Conservation (phyloP, 1,284 basidiomycete genomes). For the Farysia itapuensis region DNA sequence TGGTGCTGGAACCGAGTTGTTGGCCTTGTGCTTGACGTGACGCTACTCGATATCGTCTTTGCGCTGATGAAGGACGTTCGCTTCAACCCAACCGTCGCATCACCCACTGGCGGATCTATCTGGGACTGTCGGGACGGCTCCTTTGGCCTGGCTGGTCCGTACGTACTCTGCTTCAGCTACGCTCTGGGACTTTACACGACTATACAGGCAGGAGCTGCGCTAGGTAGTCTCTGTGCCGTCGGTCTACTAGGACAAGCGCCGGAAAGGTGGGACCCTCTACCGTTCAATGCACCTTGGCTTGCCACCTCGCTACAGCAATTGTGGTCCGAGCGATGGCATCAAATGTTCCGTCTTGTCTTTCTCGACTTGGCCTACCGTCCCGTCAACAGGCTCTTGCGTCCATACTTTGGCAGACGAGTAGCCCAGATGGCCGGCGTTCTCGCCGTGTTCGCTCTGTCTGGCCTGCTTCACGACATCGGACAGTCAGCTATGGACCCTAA, state of each 20-base stretch:
- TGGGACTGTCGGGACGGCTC: conserved; percentile 8
- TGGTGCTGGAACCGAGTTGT: conserved; percentile 6
- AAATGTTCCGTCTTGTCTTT: conserved; percentile 18
- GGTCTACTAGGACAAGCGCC: conserved; percentile 4
- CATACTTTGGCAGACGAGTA: conserved; percentile 1
- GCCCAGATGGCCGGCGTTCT: conserved; percentile 9
- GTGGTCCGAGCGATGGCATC: conserved; percentile 34
- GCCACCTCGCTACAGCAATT: conserved; percentile 16
- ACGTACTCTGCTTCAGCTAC: conserved; percentile 7
- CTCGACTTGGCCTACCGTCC: conserved; percentile 19
- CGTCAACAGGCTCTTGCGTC: not conserved
- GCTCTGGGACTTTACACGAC: conserved; percentile 2
- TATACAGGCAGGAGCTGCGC: conserved; percentile 3
- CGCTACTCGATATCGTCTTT: conserved; percentile 10
- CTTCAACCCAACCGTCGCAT: conserved; percentile 9
- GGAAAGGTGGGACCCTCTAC: conserved; percentile 17
- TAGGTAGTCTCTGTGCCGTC: conserved; percentile 1
- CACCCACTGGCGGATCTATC: conserved; percentile 5
- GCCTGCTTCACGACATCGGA: conserved; percentile 23
- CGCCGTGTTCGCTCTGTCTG: conserved; percentile 20
- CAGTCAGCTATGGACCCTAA: conserved; percentile 4
- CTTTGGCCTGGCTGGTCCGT: conserved; percentile 15
- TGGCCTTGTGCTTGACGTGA: not conserved
- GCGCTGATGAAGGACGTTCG: conserved; percentile 11
- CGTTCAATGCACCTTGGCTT: conserved; percentile 4